These are phyloP conservation scores for Theobroma cacao DNA, from an alignment of 345 rosid species.

Conservation along the genomic window DNA sequence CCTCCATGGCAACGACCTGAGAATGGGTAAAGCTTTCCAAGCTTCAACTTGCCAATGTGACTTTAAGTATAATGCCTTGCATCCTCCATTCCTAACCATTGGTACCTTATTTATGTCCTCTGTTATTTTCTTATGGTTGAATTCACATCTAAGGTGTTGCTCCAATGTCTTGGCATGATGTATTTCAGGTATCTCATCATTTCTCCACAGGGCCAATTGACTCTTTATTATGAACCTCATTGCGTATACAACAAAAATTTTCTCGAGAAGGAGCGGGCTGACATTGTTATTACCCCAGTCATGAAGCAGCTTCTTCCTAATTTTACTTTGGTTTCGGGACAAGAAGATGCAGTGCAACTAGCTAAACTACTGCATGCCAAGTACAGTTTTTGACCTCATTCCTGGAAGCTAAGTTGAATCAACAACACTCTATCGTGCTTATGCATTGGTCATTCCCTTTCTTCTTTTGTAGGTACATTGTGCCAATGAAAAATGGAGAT, in stretches of 20 bases:
- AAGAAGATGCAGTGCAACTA: constrained; percentile 89
- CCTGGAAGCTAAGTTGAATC: constrained; percentile 4
- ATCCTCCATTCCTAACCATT: background rate
- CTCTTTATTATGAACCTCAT: constrained; percentile 90
- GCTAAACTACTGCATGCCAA: constrained; percentile 76
- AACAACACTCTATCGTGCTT: background rate
- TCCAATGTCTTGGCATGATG: background rate
- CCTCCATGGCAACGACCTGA: constrained; percentile 99
- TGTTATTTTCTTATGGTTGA: background rate
- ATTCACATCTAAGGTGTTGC: background rate
- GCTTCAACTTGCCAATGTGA: constrained; percentile 9
- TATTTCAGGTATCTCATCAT: constrained; percentile 55
- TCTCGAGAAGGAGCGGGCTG: constrained; percentile 66
- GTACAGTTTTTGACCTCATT: constrained; percentile 31
- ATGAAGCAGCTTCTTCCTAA: constrained; percentile 90
- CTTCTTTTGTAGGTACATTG: constrained; percentile 53
- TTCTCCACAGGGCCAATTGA: constrained; percentile 55
- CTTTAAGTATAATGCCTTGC: background rate
- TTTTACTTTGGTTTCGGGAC: constrained; percentile 87
- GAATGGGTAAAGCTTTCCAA: constrained; percentile 56
- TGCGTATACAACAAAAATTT: constrained; percentile 60
- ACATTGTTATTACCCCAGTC: constrained; percentile 83
- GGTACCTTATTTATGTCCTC: background rate
- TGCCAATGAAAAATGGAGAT: constrained; percentile 90
- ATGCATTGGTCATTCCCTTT: background rate